Evolutionary conservation across 495 filamentous ascomycete species (phyloP).

Genomic region (Podospora appendiculata): DNA sequence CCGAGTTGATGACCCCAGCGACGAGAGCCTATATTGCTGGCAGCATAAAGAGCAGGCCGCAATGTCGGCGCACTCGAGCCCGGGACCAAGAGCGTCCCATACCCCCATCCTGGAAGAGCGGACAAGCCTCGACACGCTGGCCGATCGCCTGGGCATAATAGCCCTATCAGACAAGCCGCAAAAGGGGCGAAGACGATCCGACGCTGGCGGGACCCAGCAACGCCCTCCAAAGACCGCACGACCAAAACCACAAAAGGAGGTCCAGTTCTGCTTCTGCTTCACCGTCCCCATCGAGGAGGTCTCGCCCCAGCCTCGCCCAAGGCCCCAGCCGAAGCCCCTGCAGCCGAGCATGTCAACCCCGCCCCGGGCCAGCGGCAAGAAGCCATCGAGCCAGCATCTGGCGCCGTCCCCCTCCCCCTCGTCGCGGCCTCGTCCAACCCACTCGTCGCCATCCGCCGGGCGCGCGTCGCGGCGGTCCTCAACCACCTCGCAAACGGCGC

Average conservation of each 20-base stretch:
- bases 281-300: slow-evolving; percentile 30
- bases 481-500: slow-evolving; percentile 34
- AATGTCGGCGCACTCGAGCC: slow-evolving; percentile 31
- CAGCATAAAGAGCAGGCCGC: slow-evolving; percentile 85
- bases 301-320: slow-evolving; percentile 25
- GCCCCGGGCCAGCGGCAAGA: slow-evolving; percentile 13
- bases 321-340: slow-evolving; percentile 31
- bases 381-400: slow-evolving; percentile 19
- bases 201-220: not conserved
- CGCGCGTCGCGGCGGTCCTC: slow-evolving; percentile 30
- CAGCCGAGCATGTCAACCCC: slow-evolving; percentile 26
- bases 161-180: slow-evolving; percentile 16
- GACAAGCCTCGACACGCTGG: slow-evolving; percentile 74
- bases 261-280: slow-evolving; percentile 39
- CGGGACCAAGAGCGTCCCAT: slow-evolving; percentile 23
- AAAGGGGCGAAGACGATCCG: slow-evolving; percentile 13
- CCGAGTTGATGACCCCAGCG: slow-evolving; percentile 39
- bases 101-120: slow-evolving; percentile 44
- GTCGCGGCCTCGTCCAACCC: slow-evolving; percentile 22
- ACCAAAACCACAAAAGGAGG: slow-evolving; percentile 23
- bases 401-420: slow-evolving; percentile 11
- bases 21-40: slow-evolving; percentile 67
- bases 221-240: slow-evolving; percentile 18
- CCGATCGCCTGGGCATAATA: slow-evolving; percentile 68
- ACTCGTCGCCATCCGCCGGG: slow-evolving; percentile 23